Conservation (phyloP, 208 protist species). For the Acanthamoeba divionensis region DNA sequence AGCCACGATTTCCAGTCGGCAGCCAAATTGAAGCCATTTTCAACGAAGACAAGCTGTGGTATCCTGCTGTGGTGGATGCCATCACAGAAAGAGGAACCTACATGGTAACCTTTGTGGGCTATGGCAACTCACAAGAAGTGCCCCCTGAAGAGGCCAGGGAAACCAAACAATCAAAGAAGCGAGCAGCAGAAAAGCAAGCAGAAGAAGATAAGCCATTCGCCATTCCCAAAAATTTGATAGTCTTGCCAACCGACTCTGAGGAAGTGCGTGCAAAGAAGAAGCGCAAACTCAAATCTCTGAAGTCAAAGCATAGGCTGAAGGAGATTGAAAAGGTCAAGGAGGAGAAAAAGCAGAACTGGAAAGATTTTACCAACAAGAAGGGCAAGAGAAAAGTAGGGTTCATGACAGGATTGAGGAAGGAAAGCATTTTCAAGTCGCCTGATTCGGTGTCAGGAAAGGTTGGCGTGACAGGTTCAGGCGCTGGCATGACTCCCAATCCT, state of each 20-base stretch:
- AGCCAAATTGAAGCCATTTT: neutral
- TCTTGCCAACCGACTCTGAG: slow-evolving; percentile 11
- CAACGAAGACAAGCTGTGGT: neutral
- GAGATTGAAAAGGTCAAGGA: neutral
- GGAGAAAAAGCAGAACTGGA: slow-evolving; percentile 16
- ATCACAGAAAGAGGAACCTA: neutral
- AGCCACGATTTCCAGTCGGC: neutral
- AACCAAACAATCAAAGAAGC: neutral
- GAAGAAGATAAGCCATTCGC: slow-evolving; percentile 15
- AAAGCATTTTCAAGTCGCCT: slow-evolving; percentile 63
- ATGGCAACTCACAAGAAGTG: slow-evolving; percentile 16
- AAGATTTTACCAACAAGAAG: slow-evolving; percentile 58
- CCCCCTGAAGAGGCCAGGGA: neutral
- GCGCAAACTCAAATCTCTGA: slow-evolving; percentile 47
- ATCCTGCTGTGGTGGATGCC: neutral
- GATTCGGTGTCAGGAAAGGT: slow-evolving; percentile 50
- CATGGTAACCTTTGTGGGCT: slow-evolving; percentile 17
- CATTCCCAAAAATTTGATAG: neutral
- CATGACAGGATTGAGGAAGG: slow-evolving; percentile 52
- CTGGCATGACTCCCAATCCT: slow-evolving; percentile 18
- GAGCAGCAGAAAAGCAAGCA: neutral
- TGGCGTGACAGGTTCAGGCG: slow-evolving; percentile 56
- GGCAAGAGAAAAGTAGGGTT: neutral
- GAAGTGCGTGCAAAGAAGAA: slow-evolving; percentile 42
- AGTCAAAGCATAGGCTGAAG: neutral